Base-by-base conservation (phyloP, 371 early-diverging fungal species). In the Mucor piriformis region DNA sequence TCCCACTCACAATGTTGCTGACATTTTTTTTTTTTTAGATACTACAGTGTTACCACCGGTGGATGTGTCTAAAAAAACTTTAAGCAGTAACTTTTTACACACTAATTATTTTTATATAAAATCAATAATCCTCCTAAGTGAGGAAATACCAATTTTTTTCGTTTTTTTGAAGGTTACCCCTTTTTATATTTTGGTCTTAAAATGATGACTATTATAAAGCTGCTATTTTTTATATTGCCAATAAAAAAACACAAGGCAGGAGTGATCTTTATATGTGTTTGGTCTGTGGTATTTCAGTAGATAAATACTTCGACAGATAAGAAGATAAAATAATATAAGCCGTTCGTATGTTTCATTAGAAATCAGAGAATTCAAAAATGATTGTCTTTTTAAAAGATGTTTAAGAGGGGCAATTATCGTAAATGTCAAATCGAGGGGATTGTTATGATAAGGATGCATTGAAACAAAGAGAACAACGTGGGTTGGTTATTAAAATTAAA, bases 191-290 rank as follows among this genome's bases (percentile, higher is more conserved):
- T n/a, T n/a, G n/a, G n/a, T n/a, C n/a, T n/a, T n/a, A n/a, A n/a
- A 40, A 40, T 6, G 24, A 55, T 55, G 55, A 55, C 56, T 25
- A 61, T 61, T n/a, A n/a, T 61, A 61, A 61, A 47, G 62, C 62
- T 47, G 48, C 55, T 11, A 63, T 63, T 33, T 63, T 63, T 32
- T 57, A 63, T 57, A 51, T 63, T 47, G 63, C 57, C 57, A 63
- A 47, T n/a, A 35, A n/a, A 3, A 8, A 18, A 0, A 42, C 15
- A 5, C 38, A 38, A 2, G 29, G 29, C 0, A 8, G 29, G 8
- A 92, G 92, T 55, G 94, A 92, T n/a, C n/a, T n/a, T n/a, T 29
- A 92, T 93, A 1, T 87, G 89, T 56, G 92, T 91, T 24, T 83
- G 88, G 18, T 90, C 91, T n/a, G n/a, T n/a, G n/a, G n/a, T n/a